Base-by-base conservation (phyloP, 139 green algal genomes). In the Diplosphaera chodatii region DNA sequence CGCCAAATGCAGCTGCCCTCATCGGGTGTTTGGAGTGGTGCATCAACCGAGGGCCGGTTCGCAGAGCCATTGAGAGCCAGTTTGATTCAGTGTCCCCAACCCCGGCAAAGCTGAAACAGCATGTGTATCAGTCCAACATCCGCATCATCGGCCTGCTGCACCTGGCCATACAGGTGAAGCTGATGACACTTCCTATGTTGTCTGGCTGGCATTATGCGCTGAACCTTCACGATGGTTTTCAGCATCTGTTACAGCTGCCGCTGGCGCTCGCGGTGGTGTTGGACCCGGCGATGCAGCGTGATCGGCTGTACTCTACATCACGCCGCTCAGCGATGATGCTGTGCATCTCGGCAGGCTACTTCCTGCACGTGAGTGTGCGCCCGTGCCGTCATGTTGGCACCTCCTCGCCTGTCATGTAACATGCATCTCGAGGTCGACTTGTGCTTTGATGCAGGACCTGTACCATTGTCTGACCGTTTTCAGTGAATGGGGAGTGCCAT, bases 261-360 rank as follows among this genome's bases (percentile, higher is more conserved):
- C 70, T 75, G 33, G 62, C 62, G 27, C 22, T 75, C 4, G n/a
- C 28, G 3, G 62, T 75, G 22, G 21, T 75, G 27, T 5, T 27
- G 59, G 29, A 63, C 62, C 33, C 62, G 4, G 25, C 69, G 27
- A 59, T 75, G 62, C 27, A 40, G 34, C n/a, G 64, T 4, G 63
- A 75, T 62, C 29, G 62, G n/a, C 62, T 75, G n/a, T 75, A 69
- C 33, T 32, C 70, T 23, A 69, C 40, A 6, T 64, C 22, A 33
- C n/a, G 23, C 23, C 29, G 29, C 22, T 65, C 33, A 4, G 37
- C 18, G 4, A 21, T n/a, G 0, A 40, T 75, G 34, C 25, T 75
- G 55, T 66, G 62, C 28, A 71, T 79, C 29, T 64, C 28, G 27
- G 78, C 78, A 3, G 79, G 79, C 21, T 75, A 71, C 55, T 81